Evolutionary conservation across 2,329 filamentous ascomycete genomes (phyloP), one percentile per base, ranked within the genome.

Genomic region (Stagonosporopsis tanaceti): DNA sequence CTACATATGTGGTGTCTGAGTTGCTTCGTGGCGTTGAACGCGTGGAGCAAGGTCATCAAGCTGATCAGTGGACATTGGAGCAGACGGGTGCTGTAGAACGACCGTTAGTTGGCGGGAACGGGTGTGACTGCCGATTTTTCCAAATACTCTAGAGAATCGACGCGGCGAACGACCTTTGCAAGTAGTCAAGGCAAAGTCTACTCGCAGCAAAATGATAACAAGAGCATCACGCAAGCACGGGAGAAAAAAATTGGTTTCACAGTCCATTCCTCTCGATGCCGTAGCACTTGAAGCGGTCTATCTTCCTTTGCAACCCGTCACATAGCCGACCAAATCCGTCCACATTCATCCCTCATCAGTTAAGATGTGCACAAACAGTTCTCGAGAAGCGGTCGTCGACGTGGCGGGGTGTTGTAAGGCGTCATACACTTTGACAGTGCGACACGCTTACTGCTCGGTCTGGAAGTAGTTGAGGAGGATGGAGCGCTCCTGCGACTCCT

Each of bases 381-480:
- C 12, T 47, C 44, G 15, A 34, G 37, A 48, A 32, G 42, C 38
- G 48, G 54, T 53, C 48, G 54, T 53, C 45, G 32, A 14, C 27
- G 27, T 22, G 22, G 40, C 45, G 50, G 50, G 48, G 3, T 53
- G 38, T 41, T 48, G 54, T 44, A 52, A 50, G 48, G 46, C 27
- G 47, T 46, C 40, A 30, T n/a, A 28, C 51, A 54, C 51, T 44
- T 27, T 40, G 30, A 50, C n/a, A 41, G 40, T 53, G 55, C 56
- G 56, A 59, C 53, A 65, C 64, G 60, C 72, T 70, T 83, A 84
- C 75, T 83, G 81, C 79, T 83, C 81, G 80, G 93, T 97, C 87
- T 97, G 91, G 93, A 99, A 98, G 91, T 99, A 99, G 90, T 99
- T 97, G 82, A 99, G 92, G 80, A 99, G 91, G 83, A 98, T 93